These are phyloP conservation scores for Kodamaea anthophila DNA, from an alignment of 1,139 yeast genomes.

Conservation along the genomic window DNA sequence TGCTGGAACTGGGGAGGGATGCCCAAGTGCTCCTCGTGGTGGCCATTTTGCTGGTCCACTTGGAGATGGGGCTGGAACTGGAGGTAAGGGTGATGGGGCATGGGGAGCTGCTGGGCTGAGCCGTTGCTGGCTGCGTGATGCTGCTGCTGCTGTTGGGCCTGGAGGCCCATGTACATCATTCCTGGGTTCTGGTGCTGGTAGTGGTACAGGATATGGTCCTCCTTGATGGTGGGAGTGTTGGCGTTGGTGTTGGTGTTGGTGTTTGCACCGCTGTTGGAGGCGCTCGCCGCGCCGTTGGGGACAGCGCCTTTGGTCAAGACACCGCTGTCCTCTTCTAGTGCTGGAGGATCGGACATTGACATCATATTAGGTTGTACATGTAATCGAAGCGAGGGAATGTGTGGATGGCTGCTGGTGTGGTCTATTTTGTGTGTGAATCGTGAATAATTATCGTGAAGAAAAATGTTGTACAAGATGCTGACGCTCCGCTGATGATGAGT, in stretches of 20 bases:
- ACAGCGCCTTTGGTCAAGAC: constrained; percentile 5
- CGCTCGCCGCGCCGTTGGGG: constrained; percentile 6
- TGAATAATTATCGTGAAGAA: constrained; percentile 6
- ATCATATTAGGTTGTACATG: constrained; percentile 7
- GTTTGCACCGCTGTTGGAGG: constrained; percentile 12
- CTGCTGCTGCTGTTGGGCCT: constrained; percentile 9
- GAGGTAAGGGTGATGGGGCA: constrained; percentile 9
- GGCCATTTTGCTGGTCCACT: constrained; percentile 7
- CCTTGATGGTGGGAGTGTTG: constrained; percentile 16
- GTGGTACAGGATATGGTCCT: constrained; percentile 17
- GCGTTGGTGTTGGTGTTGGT: constrained; percentile 15
- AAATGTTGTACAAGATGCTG: constrained; percentile 9
- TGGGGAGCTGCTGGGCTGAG: constrained; percentile 6
- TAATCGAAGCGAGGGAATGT: constrained; percentile 1
- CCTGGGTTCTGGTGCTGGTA: constrained; percentile 12
- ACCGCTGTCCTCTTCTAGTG: constrained; percentile 8
- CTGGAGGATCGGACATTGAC: constrained; percentile 10
- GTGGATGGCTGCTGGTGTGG: not conserved
- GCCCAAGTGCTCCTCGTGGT: constrained; percentile 6
- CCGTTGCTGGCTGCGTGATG: constrained; percentile 5
- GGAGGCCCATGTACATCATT: constrained; percentile 5
- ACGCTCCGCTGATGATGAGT: constrained; percentile 4
- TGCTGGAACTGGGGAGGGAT: constrained; percentile 9
- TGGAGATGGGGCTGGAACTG: constrained; percentile 9
- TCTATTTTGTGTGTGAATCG: constrained; percentile 7